phyloP scores from a whole-genome alignment of 140 eudicot species.

The Eryngium alpinum region DNA sequence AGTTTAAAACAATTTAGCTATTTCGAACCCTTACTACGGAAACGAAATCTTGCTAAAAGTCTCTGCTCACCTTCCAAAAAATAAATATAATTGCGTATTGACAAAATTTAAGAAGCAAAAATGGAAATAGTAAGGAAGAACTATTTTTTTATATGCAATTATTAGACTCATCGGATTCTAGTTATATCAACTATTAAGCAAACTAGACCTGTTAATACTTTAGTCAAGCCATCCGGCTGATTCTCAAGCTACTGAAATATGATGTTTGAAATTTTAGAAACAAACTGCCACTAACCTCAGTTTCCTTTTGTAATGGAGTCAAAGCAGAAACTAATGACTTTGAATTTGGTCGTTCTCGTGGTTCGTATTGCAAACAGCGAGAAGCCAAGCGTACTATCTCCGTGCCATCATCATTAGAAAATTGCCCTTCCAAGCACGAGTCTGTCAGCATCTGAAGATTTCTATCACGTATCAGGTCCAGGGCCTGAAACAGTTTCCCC shows the following conservation, averaged over 20 bases:
- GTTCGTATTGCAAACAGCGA: conserved; percentile 68
- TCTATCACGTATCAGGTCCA: conserved; percentile 65
- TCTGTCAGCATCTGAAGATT: conserved; percentile 78
- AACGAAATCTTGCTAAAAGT: not conserved
- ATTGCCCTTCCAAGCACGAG: conserved; percentile 71
- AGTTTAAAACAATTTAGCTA: not conserved
- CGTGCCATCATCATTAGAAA: conserved; percentile 64
- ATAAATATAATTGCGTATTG: not conserved
- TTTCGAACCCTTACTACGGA: not conserved
- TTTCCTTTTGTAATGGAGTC: conserved; percentile 58
- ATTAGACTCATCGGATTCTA: not conserved
- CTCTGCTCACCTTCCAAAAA: not conserved
- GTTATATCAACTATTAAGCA: not conserved
- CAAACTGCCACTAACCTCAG: conserved; percentile 33
- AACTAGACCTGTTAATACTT: not conserved
- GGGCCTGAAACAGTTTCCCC: conserved; percentile 42
- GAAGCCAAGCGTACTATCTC: conserved; percentile 71
- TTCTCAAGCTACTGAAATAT: not conserved
- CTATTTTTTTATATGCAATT: not conserved
- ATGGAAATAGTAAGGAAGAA: not conserved
- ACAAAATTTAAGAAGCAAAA: not conserved
- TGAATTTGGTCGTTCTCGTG: conserved; percentile 66
- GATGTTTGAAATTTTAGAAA: not conserved
- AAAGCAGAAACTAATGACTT: conserved; percentile 56
- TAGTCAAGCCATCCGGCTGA: not conserved